Conservation (phyloP, 176 grass and related monocot species). For the Bonia amplexicaulis region DNA sequence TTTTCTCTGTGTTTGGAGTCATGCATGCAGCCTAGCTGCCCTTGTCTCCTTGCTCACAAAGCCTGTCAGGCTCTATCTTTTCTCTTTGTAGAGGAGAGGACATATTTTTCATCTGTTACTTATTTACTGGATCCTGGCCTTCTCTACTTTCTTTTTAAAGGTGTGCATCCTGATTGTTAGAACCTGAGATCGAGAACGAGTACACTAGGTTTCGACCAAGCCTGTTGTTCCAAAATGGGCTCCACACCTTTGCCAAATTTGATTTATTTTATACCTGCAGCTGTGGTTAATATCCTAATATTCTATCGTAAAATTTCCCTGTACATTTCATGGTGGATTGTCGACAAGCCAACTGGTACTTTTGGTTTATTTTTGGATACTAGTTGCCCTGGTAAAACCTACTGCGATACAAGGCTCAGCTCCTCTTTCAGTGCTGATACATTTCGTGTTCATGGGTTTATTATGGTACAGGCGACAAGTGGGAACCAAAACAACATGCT, state of each 20-base stretch:
- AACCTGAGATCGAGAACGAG: neutral
- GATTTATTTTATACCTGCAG: neutral
- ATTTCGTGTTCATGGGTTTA: neutral
- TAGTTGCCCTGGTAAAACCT: neutral
- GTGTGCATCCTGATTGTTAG: neutral
- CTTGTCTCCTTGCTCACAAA: constrained; percentile 32
- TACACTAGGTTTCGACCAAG: neutral
- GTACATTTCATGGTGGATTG: neutral
- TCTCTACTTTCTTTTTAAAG: neutral
- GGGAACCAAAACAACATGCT: constrained; percentile 67
- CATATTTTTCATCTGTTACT: neutral
- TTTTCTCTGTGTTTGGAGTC: constrained; percentile 28
- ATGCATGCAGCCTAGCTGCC: constrained; percentile 11
- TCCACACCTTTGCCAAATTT: neutral
- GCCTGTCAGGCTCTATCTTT: constrained; percentile 1
- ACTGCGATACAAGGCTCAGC: neutral
- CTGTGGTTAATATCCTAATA: neutral
- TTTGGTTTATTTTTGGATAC: neutral
- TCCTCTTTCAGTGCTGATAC: neutral
- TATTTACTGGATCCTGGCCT: neutral
- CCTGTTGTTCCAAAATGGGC: neutral
- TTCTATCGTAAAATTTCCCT: neutral
- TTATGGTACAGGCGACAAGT: constrained; percentile 35
- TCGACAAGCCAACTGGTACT: neutral
- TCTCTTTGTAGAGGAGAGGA: neutral